Conservation (phyloP, 139 green algal species). For the Chlamydomonas schloesseri region DNA sequence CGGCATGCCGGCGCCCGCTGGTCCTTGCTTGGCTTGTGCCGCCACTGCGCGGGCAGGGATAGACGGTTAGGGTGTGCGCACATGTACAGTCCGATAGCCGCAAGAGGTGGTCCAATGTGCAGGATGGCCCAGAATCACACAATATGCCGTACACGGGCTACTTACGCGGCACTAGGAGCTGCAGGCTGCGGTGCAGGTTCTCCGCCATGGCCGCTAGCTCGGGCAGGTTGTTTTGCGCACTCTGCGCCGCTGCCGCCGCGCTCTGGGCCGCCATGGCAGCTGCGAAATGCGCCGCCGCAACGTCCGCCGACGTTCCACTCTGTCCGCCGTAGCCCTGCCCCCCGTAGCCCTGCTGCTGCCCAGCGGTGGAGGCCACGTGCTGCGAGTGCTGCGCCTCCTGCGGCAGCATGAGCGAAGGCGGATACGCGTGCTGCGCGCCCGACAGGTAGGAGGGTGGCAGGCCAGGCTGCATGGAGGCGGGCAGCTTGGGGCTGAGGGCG, state of each 20-base stretch:
- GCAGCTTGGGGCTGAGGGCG: conserved; percentile 12
- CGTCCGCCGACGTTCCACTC: not conserved
- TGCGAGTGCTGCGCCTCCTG: not conserved
- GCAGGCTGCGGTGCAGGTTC: conserved; percentile 38
- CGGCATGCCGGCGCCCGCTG: not conserved
- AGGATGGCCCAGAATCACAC: no score
- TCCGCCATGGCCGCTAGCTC: conserved; percentile 25
- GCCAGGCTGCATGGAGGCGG: not conserved
- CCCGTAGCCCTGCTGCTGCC: not conserved
- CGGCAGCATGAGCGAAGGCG: not conserved
- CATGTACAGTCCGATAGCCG: no score
- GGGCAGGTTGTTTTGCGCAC: conserved; percentile 4
- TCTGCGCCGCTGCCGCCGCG: not conserved
- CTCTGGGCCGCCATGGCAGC: conserved; percentile 23
- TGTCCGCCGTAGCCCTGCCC: not conserved
- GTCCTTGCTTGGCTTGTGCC: conserved; percentile 4
- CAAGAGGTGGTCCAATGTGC: no score
- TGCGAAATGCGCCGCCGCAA: conserved; percentile 20
- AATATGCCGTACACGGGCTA: no score
- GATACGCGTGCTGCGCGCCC: not conserved
- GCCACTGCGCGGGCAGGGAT: not conserved
- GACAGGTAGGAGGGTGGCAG: not conserved
- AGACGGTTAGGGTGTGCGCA: no score
- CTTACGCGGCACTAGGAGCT: conserved; percentile 41
- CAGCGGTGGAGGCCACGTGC: not conserved